phyloP scores from a whole-genome alignment of 495 filamentous ascomycete genomes.

The Trichoderma reesei region DNA sequence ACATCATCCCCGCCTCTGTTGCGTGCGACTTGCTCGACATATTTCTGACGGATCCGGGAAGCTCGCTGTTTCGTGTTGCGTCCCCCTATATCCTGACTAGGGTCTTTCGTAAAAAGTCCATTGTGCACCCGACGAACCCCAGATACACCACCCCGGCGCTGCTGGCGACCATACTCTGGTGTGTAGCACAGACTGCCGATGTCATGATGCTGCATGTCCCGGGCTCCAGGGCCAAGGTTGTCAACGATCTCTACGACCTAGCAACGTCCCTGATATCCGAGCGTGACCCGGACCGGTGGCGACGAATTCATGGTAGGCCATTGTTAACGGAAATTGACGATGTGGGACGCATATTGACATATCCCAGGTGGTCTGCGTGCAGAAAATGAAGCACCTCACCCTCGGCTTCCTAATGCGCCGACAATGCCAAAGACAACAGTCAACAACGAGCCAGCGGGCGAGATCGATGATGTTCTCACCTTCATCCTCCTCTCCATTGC shows the following conservation, averaged over 20 bases:
- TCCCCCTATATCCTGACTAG: constrained; percentile 72
- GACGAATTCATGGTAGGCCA: constrained; percentile 9
- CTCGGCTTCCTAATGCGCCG: neutral
- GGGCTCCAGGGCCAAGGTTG: constrained; percentile 10
- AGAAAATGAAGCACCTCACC: constrained; percentile 9
- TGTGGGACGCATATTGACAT: neutral
- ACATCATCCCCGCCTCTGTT: constrained; percentile 54
- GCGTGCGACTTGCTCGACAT: constrained; percentile 64
- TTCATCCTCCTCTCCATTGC: constrained; percentile 70
- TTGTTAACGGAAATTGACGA: neutral
- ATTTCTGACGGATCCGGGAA: constrained; percentile 61
- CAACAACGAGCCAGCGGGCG: constrained; percentile 31
- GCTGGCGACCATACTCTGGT: constrained; percentile 74
- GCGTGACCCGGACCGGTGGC: constrained; percentile 15
- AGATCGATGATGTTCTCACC: constrained; percentile 65
- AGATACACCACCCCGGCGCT: constrained; percentile 60
- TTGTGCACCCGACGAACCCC: constrained; percentile 58
- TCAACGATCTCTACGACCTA: constrained; percentile 12
- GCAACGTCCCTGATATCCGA: constrained; percentile 11
- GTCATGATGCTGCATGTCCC: constrained; percentile 32
- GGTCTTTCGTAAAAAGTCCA: constrained; percentile 65
- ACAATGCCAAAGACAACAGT: constrained; percentile 6
- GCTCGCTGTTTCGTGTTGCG: constrained; percentile 52
- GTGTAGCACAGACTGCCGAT: constrained; percentile 67
- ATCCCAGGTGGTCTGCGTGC: constrained; percentile 4